phyloP scores from a whole-genome alignment of 345 rosid species.

The Syzygium grande region DNA sequence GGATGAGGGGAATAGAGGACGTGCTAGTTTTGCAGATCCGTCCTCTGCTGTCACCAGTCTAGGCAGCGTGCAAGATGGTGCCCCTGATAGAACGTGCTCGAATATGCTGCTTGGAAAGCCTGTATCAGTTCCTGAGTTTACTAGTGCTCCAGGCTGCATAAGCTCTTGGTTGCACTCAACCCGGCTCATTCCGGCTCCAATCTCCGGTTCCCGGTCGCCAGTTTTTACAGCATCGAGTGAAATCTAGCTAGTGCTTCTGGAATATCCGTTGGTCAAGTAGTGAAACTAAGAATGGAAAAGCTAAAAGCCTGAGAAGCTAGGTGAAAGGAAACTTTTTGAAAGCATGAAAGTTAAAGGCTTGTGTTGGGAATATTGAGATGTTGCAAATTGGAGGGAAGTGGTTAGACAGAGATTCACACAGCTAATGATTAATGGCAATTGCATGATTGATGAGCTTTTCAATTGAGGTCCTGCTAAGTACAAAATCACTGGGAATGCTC shows the following conservation, averaged over 20 bases:
- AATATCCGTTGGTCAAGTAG: background rate
- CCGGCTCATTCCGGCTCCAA: background rate
- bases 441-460: conserved; percentile 9
- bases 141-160: background rate
- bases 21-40: conserved; percentile 2
- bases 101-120: background rate
- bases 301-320: background rate
- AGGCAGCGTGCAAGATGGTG: conserved; percentile 18
- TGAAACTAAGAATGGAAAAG: background rate
- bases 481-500: conserved; percentile 24
- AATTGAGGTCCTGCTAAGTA: conserved; percentile 10
- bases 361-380: conserved; percentile 6
- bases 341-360: conserved; percentile 14
- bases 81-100: background rate
- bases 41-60: conserved; percentile 49
- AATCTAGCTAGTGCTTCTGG: background rate
- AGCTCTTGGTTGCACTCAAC: background rate
- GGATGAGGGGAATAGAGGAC: background rate
- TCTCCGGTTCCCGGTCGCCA: background rate
- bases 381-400: conserved; percentile 28
- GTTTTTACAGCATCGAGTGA: background rate
- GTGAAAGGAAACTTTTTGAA: background rate
- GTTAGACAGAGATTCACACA: background rate
- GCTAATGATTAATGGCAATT: conserved; percentile 18
- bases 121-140: background rate